Evolutionary conservation across 148 eudicot species (phyloP).

Genomic region (Silene conica): DNA sequence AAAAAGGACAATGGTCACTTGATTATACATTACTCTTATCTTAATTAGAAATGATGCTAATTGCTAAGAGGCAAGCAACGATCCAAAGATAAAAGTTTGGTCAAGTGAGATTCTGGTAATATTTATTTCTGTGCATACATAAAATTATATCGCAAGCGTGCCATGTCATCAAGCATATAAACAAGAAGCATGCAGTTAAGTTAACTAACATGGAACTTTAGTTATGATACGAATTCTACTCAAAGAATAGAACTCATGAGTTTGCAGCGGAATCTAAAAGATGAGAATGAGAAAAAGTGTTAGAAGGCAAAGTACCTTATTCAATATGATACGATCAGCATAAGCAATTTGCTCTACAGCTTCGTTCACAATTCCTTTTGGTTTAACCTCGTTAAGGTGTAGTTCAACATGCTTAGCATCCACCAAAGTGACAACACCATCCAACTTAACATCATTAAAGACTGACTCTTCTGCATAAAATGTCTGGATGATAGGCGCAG

Average conservation of each 20-base stretch:
- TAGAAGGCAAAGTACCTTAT: constrained; percentile 48
- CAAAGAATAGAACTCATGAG: too few relatives aligned
- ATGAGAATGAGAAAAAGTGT: not conserved
- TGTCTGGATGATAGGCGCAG: constrained; percentile 97
- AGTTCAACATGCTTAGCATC: constrained; percentile 83
- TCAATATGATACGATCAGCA: constrained; percentile 83
- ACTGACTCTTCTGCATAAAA: constrained; percentile 93
- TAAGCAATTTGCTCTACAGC: constrained; percentile 85
- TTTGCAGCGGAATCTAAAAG: too few relatives aligned
- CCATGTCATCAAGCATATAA: not conserved
- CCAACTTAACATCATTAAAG: constrained; percentile 80
- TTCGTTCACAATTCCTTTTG: constrained; percentile 90
- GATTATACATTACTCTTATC: too few relatives aligned
- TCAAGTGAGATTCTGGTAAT: too few relatives aligned
- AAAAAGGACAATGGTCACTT: too few relatives aligned
- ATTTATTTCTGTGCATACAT: not conserved
- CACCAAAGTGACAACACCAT: constrained; percentile 96
- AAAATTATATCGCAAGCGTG: not conserved
- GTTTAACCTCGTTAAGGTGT: constrained; percentile 83
- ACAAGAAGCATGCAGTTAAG: not conserved
- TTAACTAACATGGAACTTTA: not conserved
- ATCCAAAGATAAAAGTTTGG: too few relatives aligned
- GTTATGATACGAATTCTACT: too few relatives aligned
- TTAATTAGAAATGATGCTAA: too few relatives aligned
- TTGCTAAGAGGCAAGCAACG: too few relatives aligned